Conservation (phyloP, 2,329 filamentous ascomycete species). For the Nemania abortiva region DNA sequence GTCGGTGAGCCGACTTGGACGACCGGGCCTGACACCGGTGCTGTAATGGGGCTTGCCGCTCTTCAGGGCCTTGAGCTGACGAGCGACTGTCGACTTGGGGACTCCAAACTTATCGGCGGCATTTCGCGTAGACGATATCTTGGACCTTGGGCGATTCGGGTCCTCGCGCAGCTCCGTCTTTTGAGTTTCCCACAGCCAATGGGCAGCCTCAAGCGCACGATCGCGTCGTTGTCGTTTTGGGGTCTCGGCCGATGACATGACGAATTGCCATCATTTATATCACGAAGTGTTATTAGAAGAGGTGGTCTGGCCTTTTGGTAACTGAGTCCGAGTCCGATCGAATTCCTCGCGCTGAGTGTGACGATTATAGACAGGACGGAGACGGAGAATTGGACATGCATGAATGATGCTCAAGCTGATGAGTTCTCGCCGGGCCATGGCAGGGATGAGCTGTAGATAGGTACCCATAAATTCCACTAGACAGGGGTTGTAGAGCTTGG, state of each 20-base stretch:
- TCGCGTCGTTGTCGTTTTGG: background rate
- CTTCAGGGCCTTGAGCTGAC: slow-evolving; percentile 29
- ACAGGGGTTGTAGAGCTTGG: no score
- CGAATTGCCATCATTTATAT: slow-evolving; percentile 18
- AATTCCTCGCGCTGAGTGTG: no score
- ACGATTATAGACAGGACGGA: background rate
- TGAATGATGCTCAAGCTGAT: background rate
- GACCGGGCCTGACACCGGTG: slow-evolving; percentile 15
- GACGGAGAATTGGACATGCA: background rate
- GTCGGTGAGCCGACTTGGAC: slow-evolving; percentile 27
- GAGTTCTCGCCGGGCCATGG: background rate
- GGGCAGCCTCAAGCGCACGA: slow-evolving; percentile 29
- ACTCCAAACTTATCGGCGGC: slow-evolving; percentile 29
- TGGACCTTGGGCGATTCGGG: slow-evolving; percentile 30
- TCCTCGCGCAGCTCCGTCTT: slow-evolving; percentile 28
- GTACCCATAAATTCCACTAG: no score
- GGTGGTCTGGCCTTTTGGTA: background rate
- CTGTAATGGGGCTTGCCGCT: slow-evolving; percentile 19
- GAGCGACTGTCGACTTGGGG: slow-evolving; percentile 30
- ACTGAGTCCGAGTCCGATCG: background rate
- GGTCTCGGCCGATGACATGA: slow-evolving; percentile 25
- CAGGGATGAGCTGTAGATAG: background rate
- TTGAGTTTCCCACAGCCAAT: slow-evolving; percentile 33
- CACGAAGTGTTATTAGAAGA: background rate
- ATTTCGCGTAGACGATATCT: slow-evolving; percentile 24